A percentile compares a stretch with the other conserved stretches of the same genome.
Evolutionary conservation across 179 eudicot species (phyloP).

Genomic region (Beta macrorhiza): DNA sequence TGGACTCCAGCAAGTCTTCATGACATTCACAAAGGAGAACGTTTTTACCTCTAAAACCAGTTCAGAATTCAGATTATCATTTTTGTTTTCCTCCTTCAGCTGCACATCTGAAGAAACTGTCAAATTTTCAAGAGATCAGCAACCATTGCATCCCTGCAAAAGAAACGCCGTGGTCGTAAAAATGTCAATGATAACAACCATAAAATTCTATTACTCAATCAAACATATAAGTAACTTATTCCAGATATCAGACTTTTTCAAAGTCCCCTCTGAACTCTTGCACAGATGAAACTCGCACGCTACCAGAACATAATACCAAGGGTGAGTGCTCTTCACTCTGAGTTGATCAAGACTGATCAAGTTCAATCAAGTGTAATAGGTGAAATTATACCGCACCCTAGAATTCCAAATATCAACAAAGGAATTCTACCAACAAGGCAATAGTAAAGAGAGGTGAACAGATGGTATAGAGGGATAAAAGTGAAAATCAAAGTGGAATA

Average conservation of each 20-base stretch:
- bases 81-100: neutral
- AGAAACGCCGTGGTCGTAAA: neutral
- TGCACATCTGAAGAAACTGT: neutral
- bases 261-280: too few relatives aligned
- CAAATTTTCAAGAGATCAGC: neutral
- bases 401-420: neutral
- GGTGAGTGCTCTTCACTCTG: too few relatives aligned
- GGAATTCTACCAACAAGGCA: neutral
- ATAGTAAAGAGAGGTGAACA: neutral
- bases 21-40: neutral
- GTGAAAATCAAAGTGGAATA: neutral
- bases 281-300: too few relatives aligned
- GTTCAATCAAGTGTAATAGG: too few relatives aligned
- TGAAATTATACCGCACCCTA: neutral
- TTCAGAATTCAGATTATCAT: neutral
- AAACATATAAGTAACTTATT: too few relatives aligned
- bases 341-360: too few relatives aligned
- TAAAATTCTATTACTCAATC: too few relatives aligned
- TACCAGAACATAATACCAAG: too few relatives aligned
- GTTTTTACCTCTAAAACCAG: neutral
- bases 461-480: neutral
- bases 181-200: neutral
- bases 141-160: neutral
- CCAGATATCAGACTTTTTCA: too few relatives aligned
- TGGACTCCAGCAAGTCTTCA: conserved; percentile 2